Base-by-base conservation (phyloP, 2,329 filamentous ascomycete species). In the Fusarium tjaetaba region DNA sequence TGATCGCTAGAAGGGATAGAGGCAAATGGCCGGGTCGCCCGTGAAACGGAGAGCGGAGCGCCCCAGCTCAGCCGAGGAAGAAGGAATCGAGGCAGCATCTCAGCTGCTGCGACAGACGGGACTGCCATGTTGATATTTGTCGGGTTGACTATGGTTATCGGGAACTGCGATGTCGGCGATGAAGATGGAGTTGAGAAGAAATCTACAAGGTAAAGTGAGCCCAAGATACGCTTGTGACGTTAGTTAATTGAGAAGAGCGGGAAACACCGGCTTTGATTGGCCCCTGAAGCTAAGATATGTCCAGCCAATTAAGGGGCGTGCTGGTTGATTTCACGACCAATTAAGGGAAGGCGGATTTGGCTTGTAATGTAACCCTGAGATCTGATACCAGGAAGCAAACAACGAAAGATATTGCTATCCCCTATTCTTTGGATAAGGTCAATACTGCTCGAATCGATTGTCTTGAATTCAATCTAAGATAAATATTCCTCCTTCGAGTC, bases 1-100 rank as follows among this genome's bases (percentile, higher is more conserved):
- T 73, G 75, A 32, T 73, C 38, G 48, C 16, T 34, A 38, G 65
- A 71, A 59, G 63, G 49, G 63, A 59, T 41, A 46, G 72, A 68
- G 51, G 70, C 66, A 22, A 76, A 71, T 26, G 76, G 75, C 46
- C 63, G 73, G 24, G 74, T 70, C 32, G 71, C 68, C 65, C 66
- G 76, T 59, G 75, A 79, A 49, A 72, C 76, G 61, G 76, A 75
- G 56, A 61, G 74, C 65, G 71, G 80, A 74, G 79, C 78, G 71
- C 64, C 76, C 88, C 88, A 90, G 82, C 88, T 90, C 26, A 90
- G 81, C 28, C 85, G 84, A 7, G 88, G 88, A 22, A 89, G 85
- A 18, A 90, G 82, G 69, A 89, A 90, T 36, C 84, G 83, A 24
- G 88, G 88, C 15, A 89, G 77, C 42, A 84, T 80, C 65, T 86